phyloP scores from a whole-genome alignment of 345 rosid genomes.

The Toxicodendron radicans region DNA sequence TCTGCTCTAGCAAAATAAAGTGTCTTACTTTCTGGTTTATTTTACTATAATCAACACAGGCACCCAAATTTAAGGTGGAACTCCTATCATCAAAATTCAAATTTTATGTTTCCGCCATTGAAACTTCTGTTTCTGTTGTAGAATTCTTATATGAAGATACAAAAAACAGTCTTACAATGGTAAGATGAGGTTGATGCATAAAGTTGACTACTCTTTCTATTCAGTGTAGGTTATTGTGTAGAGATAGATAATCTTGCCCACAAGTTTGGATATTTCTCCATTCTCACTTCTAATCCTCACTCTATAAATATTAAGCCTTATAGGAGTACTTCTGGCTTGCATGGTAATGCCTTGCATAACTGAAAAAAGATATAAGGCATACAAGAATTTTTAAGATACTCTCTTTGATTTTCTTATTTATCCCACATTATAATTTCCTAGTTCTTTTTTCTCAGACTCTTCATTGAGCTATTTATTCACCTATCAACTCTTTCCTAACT shows the following conservation, averaged over 20 bases:
- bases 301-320: not conserved
- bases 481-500: too few relatives aligned
- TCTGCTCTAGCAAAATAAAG: not conserved
- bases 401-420: not conserved
- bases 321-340: not conserved
- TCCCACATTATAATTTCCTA: not conserved
- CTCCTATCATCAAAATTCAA: not conserved
- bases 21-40: not conserved
- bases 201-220: not conserved
- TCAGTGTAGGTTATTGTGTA: not conserved
- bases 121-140: not conserved
- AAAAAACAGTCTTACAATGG: not conserved
- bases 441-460: not conserved
- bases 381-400: not conserved
- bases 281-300: not conserved
- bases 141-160: not conserved
- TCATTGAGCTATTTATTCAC: not conserved
- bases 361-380: not conserved
- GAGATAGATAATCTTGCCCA: not conserved
- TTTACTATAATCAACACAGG: not conserved
- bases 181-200: conserved; percentile 3
- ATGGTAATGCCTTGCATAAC: not conserved
- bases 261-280: not conserved
- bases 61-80: not conserved
- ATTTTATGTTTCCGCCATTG: not conserved